Evolutionary conservation across 179 eudicot species (phyloP).

Genomic region (Sideroxylon spinosum): DNA sequence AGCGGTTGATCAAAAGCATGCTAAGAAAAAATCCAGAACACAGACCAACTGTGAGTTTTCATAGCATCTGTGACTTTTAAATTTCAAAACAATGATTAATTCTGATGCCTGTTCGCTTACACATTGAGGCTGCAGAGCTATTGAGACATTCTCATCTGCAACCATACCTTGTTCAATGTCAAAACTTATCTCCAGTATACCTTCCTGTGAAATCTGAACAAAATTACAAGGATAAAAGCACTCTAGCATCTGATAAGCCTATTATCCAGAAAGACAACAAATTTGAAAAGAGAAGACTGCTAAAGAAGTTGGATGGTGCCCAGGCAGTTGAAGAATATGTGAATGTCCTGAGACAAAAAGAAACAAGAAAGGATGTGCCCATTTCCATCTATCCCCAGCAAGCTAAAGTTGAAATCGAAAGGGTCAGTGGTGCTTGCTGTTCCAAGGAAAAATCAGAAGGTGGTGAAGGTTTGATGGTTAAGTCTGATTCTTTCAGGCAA

Average conservation of each 20-base stretch:
- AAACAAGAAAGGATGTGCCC: slow-evolving; percentile 26
- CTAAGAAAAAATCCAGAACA: slow-evolving; percentile 72
- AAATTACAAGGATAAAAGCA: slow-evolving; percentile 40
- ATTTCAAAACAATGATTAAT: slow-evolving; percentile 5
- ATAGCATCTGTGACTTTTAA: background rate
- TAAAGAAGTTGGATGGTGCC: slow-evolving; percentile 28
- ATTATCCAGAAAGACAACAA: slow-evolving; percentile 28
- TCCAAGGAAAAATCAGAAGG: slow-evolving; percentile 6
- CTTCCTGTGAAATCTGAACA: slow-evolving; percentile 67
- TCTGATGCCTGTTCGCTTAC: slow-evolving; percentile 17
- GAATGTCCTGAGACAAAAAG: slow-evolving; percentile 23
- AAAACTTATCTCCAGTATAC: slow-evolving; percentile 54
- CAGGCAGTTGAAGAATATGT: slow-evolving; percentile 28
- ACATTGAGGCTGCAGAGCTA: slow-evolving; percentile 73
- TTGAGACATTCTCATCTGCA: slow-evolving; percentile 81
- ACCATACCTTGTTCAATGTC: slow-evolving; percentile 60
- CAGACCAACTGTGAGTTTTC: slow-evolving; percentile 69
- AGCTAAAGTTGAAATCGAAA: no score
- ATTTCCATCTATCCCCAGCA: background rate
- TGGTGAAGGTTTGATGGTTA: slow-evolving; percentile 6
- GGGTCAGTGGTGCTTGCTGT: no score
- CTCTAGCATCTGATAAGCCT: slow-evolving; percentile 29
- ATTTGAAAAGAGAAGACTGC: slow-evolving; percentile 31
- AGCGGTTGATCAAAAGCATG: slow-evolving; percentile 80
- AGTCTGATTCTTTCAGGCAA: background rate